Base-by-base conservation (phyloP, 306 rosid genomes). In the Cicer pinnatifidum region DNA sequence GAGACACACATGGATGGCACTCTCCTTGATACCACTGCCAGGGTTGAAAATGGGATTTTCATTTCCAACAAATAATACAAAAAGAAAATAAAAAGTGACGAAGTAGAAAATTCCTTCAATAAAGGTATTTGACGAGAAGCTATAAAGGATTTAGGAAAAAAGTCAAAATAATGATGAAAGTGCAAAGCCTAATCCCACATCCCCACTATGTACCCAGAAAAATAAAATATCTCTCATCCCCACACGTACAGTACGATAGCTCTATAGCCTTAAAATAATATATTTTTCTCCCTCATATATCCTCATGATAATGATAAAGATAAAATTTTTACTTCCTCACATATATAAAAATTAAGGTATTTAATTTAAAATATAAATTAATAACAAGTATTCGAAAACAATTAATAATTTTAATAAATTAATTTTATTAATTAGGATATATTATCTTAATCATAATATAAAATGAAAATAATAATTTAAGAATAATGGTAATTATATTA, bases 141-240 rank as follows among this genome's bases (percentile, higher is more conserved):
- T 57, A 38, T 17, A 37, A 28, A 28, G 66, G 45, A 5, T 2
- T 7, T 2, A 48, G 6, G 8, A 28, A 5, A 9, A 9, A 84
- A 80, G 85, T 83, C 81, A 85, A 85, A 73, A 78, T 74, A 75
- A 71, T 75, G 75, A 82, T 83, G 84, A 44, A 79, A 35, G 16
- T 46, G 39, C 75, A 81, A 81, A 78, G 43, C 71, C 75, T 73
- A 17, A 79, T 70, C 63, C 56, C 79, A 46, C 13, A 43, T 35
- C 67, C 73, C 67, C 72, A 64, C 54, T 53, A 15, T 33, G 35
- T 59, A 37, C 11, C 1, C 11, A 4, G 4, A 28, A 28, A 28
- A 23, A 2, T 1, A 28, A 28, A 28, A 23, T 2, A 79, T 70
- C 63, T 56, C 77, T 39, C 13, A 43, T 35, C 67, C 73, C 67